Evolutionary conservation across 805 yeast species (phyloP), one percentile per base, ranked within the genome.

Genomic region (Tanozyma kutaoensis): DNA sequence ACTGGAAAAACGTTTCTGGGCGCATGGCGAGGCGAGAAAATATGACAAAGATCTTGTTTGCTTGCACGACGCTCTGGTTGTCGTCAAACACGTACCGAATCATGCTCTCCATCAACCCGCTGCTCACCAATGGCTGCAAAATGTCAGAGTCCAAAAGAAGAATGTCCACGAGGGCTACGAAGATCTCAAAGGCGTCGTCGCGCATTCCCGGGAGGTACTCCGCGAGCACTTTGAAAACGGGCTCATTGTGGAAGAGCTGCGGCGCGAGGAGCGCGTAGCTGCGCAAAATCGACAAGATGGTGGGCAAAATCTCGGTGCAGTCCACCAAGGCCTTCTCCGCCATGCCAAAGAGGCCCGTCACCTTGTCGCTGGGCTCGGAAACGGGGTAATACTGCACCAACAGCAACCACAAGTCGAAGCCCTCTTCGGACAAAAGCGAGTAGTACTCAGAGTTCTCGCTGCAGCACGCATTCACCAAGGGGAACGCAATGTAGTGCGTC

Each of bases 401-500:
- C 1, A 76, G 60, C n/a, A 67, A 57, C 94, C 95, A 84, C 23
- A 86, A 56, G 30, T 82, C 93, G 43, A 69, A 72, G 0, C 93
- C 95, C 52, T 86, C 96, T 44, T 86, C 96, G 12, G 76, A 64
- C 8, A 86, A 48, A 28, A 80, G 55, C 1, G 84, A 67, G 13
- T 58, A 55, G 20, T 37, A 30, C 16, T 47, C 55, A 2, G 55
- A 42, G 11, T 38, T 28, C 13, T 42, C 55, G 1, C 74, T 65
- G 36, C 80, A 72, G 40, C 91, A 76, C 25, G 77, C 67, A 9
- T 56, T 52, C 15, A 85, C 61, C 32, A 82, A 52, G 1, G 93
- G 91, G 9, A 81, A 39, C 1, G 77, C 63, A 17, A 77, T 68
- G 3, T 61, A 51, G 62, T 74, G 48, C 31, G 67, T 49, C 39